Evolutionary conservation across 2,329 filamentous ascomycete species (phyloP).

Genomic region (Plenodomus biglobosus): DNA sequence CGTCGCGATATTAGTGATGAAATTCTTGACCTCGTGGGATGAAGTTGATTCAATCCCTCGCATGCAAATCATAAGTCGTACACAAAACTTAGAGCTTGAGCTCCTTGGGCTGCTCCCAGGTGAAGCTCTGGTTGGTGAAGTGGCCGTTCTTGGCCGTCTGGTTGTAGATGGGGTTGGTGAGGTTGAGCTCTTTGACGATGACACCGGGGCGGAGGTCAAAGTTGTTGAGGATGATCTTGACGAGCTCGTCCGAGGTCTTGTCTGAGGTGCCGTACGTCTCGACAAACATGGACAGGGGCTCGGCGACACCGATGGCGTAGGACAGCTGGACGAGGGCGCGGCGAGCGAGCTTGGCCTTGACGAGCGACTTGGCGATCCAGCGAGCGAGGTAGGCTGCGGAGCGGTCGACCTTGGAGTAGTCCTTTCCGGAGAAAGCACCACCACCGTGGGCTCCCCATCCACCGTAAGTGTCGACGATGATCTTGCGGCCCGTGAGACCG

Average conservation of each 20-base stretch:
- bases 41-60: constrained; percentile 47
- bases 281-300: constrained; percentile 97
- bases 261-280: constrained; percentile 95
- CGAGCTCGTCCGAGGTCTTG: constrained; percentile 88
- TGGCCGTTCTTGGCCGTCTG: constrained; percentile 99
- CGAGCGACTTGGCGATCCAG: constrained; percentile 99
- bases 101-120: constrained; percentile 96
- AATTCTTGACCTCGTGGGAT: constrained; percentile 36
- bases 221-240: constrained; percentile 91
- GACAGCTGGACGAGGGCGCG: constrained; percentile 96
- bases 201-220: constrained; percentile 98
- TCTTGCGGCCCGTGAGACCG: constrained; percentile 98
- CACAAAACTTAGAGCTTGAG: constrained; percentile 74
- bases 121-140: constrained; percentile 98
- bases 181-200: constrained; percentile 95
- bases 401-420: constrained; percentile 99
- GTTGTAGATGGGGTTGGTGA: constrained; percentile 96
- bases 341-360: constrained; percentile 83
- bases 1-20: constrained; percentile 19
- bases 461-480: constrained; percentile 99
- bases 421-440: constrained; percentile 99
- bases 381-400: constrained; percentile 96
- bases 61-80: constrained; percentile 35
- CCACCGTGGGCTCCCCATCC: constrained; percentile 99
- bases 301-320: constrained; percentile 97